Evolutionary conservation across 805 yeast genomes (phyloP).

Genomic region (Monosporozyma aerobia): DNA sequence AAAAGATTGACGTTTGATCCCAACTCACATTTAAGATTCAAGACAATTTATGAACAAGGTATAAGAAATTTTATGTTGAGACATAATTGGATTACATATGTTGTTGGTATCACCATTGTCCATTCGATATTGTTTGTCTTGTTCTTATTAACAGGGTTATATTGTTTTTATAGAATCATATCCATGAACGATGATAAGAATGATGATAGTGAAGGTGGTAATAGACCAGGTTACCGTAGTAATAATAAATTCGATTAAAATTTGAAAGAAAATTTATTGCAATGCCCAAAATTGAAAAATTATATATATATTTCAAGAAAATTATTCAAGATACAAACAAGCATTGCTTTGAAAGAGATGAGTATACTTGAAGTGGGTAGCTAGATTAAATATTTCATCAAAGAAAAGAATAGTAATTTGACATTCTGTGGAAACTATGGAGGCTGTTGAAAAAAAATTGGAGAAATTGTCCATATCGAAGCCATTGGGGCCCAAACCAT

Average conservation of each 20-base stretch:
- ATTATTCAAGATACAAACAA: not conserved
- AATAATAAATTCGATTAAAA: not conserved
- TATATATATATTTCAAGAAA: not conserved
- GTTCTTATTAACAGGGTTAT: constrained; percentile 12
- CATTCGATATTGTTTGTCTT: constrained; percentile 11
- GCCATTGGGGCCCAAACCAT: constrained; percentile 8
- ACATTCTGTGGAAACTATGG: not conserved
- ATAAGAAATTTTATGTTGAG: constrained; percentile 25
- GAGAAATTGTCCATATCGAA: not conserved
- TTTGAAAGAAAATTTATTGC: not conserved
- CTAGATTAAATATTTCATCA: not conserved
- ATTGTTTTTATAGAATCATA: constrained; percentile 5
- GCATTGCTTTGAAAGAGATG: not conserved
- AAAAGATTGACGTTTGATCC: constrained; percentile 13
- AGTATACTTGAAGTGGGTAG: not conserved
- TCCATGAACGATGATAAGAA: not conserved
- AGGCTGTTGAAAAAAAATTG: not conserved
- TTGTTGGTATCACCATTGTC: constrained; percentile 17
- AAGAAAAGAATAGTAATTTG: not conserved
- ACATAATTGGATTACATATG: constrained; percentile 16
- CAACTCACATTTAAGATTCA: constrained; percentile 15
- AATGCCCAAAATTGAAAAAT: not conserved
- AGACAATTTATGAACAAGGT: constrained; percentile 23
- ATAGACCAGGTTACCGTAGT: not conserved
- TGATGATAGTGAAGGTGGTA: not conserved